phyloP scores from a whole-genome alignment of 495 filamentous ascomycete genomes.

The Tuber umbilicatum region DNA sequence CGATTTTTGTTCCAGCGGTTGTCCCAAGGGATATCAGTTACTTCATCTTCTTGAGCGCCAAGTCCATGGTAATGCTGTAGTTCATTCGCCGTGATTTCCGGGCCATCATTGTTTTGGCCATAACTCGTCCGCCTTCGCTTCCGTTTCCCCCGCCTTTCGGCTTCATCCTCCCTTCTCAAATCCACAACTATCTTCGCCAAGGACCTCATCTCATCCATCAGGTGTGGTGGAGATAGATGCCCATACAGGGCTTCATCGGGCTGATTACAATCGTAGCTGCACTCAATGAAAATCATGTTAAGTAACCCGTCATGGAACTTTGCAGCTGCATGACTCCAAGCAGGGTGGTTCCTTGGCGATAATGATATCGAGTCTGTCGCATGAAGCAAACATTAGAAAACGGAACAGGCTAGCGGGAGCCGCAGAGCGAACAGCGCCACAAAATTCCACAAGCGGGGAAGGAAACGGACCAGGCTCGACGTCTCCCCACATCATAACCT shows the following conservation, averaged over 20 bases:
- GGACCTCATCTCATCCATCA: slow-evolving; percentile 65
- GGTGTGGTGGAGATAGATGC: slow-evolving; percentile 74
- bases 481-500: slow-evolving; percentile 90
- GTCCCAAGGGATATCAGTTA: neutral
- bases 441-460: neutral
- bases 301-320: slow-evolving; percentile 66
- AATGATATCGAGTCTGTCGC: slow-evolving; percentile 63
- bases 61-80: slow-evolving; percentile 3
- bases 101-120: slow-evolving; percentile 33
- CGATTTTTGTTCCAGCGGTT: slow-evolving; percentile 4
- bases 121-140: slow-evolving; percentile 40
- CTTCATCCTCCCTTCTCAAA: slow-evolving; percentile 40
- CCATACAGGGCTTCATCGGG: slow-evolving; percentile 73
- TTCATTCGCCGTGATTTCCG: slow-evolving; percentile 14
- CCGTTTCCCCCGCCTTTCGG: slow-evolving; percentile 28
- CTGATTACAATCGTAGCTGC: slow-evolving; percentile 74
- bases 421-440: neutral
- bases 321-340: slow-evolving; percentile 81
- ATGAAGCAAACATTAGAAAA: slow-evolving; percentile 18
- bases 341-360: slow-evolving; percentile 64
- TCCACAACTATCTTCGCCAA: slow-evolving; percentile 61
- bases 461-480: slow-evolving; percentile 61
- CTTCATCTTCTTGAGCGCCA: slow-evolving; percentile 1
- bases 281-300: slow-evolving; percentile 85
- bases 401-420: neutral